Evolutionary conservation across 2,329 filamentous ascomycete genomes (phyloP), one percentile per base, ranked within the genome.

Genomic region (Thielaviopsis populi): DNA sequence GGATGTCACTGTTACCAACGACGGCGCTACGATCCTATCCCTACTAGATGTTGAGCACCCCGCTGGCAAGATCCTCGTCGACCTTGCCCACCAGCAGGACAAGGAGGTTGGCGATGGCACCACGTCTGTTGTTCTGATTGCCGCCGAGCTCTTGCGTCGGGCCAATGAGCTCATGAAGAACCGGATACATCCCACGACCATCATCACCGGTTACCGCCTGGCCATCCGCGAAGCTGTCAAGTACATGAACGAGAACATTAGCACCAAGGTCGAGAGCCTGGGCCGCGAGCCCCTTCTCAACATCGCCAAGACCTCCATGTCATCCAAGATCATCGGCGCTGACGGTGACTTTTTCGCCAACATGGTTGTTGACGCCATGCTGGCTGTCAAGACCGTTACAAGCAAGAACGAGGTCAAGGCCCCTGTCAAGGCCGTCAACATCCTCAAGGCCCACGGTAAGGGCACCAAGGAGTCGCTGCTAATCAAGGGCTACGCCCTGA

Each of bases 101-200:
- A 96, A 95, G 80, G 94, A 99, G 77, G 94, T 99, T 64, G 94
- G 94, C 71, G 94, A 99, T 78, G 94, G 94, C 70, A 99, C 94
- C 59, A 99, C 94, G 24, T 97, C 92, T 59, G 94, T 99, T 61
- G 94, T 99, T 66, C 83, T 99, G 70, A 96, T 99, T 75, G 94
- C 94, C 62, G 89, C 94, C 67, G 94, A 99, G 79, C 86, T 99
- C 69, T 80, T 99, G 72, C 85, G 88, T 74, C 83, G 94, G 76
- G 94, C 86, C 68, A 99, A 99, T 79, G 94, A 99, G 78, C 83
- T 99, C 69, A 95, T 97, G 88, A 96, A 94, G 82, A 99, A 97
- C 83, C 89, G 91, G 75, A 99, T 99, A 83, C 94, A 99, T 78
- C 95, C 94, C 64, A 99, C 94, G 30, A 99, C 95, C 67, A 97